Evolutionary conservation across 768 basidiomycete genomes (phyloP), one percentile per base, ranked within the genome.

Genomic region (Sporobolomyces phaffii): DNA sequence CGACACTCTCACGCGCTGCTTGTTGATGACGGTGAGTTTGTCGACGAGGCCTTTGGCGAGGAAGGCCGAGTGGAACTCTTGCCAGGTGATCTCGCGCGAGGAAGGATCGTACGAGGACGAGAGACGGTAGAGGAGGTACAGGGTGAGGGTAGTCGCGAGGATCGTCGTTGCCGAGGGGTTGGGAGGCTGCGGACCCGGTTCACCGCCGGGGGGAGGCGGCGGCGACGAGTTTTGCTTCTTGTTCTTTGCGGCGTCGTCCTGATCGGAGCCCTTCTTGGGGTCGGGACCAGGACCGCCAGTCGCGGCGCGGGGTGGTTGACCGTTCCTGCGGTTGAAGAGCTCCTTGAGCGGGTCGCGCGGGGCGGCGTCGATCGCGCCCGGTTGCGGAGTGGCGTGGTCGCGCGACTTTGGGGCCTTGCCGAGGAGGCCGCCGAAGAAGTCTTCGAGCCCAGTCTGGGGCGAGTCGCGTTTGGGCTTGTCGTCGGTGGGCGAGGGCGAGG

Each of bases 61-160:
- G 81, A 99, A 91, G 14, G 91, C 91, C 49, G 90, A 93, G 58
- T 92, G 86, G 81, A 99, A 99, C 79, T 98, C 96, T 79, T 97
- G 93, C 94, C 96, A 99, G 70, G 96, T 99, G 72, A 99, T 98
- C 80, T 99, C 96, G 65, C 88, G 85, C 2, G 44, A 53, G 33
- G 66, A 54, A 10, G 71, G 62, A 60, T 65, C 71, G 66, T 68
- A 66, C 33, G 60, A 60, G 2, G 59, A 61, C 43, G 72, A 64
- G 54, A 70, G 34, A 58, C 64, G 62, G 68, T 71, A 73, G 31
- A 73, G 64, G 65, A 72, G 60, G 64, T 74, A 72, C 38, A 72
- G 53, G 40, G 65, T 64, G 44, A 62, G 47, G 5, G 72, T 52
- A 14, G 72, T 65, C 17, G 69, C 65, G 52, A 74, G 34, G 62